Evolutionary conservation across 805 yeast species (phyloP).

Genomic region (Clavispora carvajalis): DNA sequence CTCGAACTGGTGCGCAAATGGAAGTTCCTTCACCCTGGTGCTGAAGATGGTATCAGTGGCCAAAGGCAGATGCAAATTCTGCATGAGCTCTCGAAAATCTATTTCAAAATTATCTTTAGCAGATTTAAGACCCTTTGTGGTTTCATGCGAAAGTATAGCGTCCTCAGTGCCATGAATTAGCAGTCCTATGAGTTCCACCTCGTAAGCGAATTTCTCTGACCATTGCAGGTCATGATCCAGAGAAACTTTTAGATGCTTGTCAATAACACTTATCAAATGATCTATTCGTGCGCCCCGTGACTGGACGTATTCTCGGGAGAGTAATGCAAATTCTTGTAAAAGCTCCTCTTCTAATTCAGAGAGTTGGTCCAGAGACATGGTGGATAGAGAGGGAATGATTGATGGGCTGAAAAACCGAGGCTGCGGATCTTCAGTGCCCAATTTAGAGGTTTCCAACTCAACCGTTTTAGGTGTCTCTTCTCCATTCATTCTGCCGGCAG

Average conservation of each 20-base stretch:
- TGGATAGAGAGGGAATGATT: slow-evolving; percentile 13
- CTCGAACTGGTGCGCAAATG: slow-evolving; percentile 20
- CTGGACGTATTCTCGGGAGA: slow-evolving; percentile 21
- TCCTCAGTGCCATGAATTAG: slow-evolving; percentile 31
- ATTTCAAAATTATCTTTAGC: slow-evolving; percentile 24
- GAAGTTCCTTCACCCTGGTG: slow-evolving; percentile 14
- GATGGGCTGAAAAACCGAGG: slow-evolving; percentile 13
- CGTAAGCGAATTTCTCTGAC: slow-evolving; percentile 28
- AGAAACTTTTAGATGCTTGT: slow-evolving; percentile 20
- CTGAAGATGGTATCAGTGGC: slow-evolving; percentile 25
- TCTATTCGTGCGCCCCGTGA: slow-evolving; percentile 27
- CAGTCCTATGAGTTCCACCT: slow-evolving; percentile 29
- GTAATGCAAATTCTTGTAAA: slow-evolving; percentile 19
- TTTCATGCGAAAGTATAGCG: slow-evolving; percentile 12
- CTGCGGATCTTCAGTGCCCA: too few species aligned
- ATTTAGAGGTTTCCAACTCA: background rate
- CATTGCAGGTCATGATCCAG: slow-evolving; percentile 28
- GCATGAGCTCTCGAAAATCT: slow-evolving; percentile 25
- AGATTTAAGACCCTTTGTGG: slow-evolving; percentile 5
- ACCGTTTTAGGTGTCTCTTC: background rate
- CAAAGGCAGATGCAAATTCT: slow-evolving; percentile 30
- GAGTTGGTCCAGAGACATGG: slow-evolving; percentile 21
- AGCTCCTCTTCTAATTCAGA: slow-evolving; percentile 16
- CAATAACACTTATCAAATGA: slow-evolving; percentile 20
- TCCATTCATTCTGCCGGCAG: background rate